Evolutionary conservation across 129 eudicot genomes (phyloP).

Genomic region (Scalesia atractyloides): DNA sequence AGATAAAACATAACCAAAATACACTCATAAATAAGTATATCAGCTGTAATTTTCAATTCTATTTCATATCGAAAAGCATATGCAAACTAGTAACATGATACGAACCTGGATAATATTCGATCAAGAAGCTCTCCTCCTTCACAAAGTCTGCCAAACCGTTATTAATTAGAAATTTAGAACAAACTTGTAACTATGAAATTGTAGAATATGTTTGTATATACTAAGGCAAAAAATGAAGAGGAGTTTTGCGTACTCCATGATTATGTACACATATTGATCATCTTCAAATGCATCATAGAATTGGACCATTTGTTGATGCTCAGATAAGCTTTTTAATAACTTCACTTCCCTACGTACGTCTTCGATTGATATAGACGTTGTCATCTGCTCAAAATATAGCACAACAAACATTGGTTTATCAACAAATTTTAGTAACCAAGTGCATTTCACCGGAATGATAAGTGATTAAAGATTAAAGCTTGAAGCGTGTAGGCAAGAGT

Average conservation of each 20-base stretch:
- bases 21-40: neutral
- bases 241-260: slow-evolving; percentile 76
- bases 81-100: neutral
- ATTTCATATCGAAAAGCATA: slow-evolving; percentile 6
- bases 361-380: slow-evolving; percentile 90
- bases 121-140: slow-evolving; percentile 98
- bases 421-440: neutral
- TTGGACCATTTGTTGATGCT: slow-evolving; percentile 75
- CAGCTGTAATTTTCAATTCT: neutral
- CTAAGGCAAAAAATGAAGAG: slow-evolving; percentile 3
- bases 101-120: slow-evolving; percentile 84
- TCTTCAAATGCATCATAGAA: slow-evolving; percentile 95
- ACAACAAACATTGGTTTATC: neutral
- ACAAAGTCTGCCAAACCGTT: slow-evolving; percentile 61
- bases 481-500: neutral
- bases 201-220: neutral
- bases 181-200: neutral
- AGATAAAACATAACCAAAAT: neutral
- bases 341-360: slow-evolving; percentile 96
- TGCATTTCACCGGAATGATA: neutral
- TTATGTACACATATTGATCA: slow-evolving; percentile 77
- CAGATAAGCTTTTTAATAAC: slow-evolving; percentile 83
- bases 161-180: slow-evolving; percentile 24
- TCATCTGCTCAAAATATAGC: slow-evolving; percentile 63
- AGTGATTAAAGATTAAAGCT: neutral